Evolutionary conservation across 345 rosid species (phyloP).

Genomic region (Corchorus olitorius): DNA sequence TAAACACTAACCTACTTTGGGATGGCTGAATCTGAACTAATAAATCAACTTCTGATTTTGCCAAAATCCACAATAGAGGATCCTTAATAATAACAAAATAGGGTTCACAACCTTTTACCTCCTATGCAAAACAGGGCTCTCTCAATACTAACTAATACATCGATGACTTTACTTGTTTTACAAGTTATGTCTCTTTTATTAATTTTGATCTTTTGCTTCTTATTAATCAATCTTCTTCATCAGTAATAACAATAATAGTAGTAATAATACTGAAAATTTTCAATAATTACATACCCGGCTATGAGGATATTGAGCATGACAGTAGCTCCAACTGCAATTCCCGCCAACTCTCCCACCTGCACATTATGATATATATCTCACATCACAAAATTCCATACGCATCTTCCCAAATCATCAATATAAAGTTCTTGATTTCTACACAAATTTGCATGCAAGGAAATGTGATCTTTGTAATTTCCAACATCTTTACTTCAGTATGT

Average conservation of each 20-base stretch:
- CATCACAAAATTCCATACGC: conserved; percentile 10
- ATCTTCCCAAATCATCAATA: neutral
- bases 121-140: neutral
- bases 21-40: neutral
- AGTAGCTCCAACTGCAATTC: conserved; percentile 93
- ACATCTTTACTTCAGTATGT: neutral
- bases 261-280: neutral
- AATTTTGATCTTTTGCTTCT: neutral
- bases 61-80: neutral
- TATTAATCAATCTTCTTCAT: neutral
- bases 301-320: conserved; percentile 90
- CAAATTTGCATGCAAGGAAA: neutral
- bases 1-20: neutral
- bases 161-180: neutral
- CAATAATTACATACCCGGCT: conserved; percentile 56
- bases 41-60: neutral
- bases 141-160: neutral
- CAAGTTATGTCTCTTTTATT: neutral
- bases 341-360: conserved; percentile 91
- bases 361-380: neutral
- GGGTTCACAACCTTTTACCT: neutral
- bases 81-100: neutral
- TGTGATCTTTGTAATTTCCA: neutral
- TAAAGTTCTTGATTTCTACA: neutral
- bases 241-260: neutral